These are phyloP conservation scores for Gracilariopsis chorda DNA, from an alignment of 23 red algal genomes.

Conservation along the genomic window DNA sequence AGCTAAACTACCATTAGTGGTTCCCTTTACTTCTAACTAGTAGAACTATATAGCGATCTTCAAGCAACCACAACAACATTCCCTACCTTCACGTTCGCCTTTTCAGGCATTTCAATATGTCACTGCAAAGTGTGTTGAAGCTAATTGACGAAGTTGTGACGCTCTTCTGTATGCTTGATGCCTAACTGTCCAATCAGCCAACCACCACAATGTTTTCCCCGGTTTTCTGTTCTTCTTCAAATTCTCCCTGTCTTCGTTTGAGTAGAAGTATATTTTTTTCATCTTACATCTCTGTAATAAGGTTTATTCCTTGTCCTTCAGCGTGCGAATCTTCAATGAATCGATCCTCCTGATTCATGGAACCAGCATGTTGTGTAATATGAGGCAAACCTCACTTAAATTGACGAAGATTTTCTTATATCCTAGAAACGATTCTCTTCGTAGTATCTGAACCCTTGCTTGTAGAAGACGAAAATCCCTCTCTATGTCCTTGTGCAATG, in stretches of 20 bases:
- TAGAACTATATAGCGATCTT: too few relatives aligned
- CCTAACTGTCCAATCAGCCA: background rate
- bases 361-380: constrained; percentile 44
- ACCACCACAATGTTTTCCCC: background rate
- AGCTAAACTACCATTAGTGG: background rate
- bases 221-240: background rate
- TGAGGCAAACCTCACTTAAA: constrained; percentile 17
- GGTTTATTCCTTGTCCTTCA: background rate
- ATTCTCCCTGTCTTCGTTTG: background rate
- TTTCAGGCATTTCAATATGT: background rate
- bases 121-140: background rate
- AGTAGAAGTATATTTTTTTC: too few relatives aligned
- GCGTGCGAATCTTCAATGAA: background rate
- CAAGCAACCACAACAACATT: too few relatives aligned
- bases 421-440: background rate
- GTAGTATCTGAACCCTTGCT: background rate
- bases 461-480: background rate
- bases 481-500: constrained; percentile 38
- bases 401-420: background rate
- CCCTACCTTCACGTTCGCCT: background rate
- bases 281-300: constrained; percentile 24
- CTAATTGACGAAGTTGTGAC: background rate
- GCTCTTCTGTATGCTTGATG: background rate
- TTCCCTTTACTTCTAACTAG: background rate
- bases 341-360: background rate